These are phyloP conservation scores for Yamadazyma ubonensis DNA, from an alignment of 805 yeast species.

Conservation along the genomic window DNA sequence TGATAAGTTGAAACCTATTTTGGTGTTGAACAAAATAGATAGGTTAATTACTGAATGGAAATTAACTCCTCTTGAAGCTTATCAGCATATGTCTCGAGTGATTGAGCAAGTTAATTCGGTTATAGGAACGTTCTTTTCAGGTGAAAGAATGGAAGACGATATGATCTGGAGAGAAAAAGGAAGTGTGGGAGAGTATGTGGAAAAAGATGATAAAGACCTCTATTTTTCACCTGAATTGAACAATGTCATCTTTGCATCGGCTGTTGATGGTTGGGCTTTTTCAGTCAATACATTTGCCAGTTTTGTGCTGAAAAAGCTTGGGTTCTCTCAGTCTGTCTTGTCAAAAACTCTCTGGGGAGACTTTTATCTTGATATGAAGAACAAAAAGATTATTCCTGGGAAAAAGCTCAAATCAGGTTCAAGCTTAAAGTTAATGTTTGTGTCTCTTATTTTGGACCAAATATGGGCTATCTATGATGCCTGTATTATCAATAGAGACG, in stretches of 20 bases:
- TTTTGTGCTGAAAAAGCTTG: slow-evolving; percentile 79
- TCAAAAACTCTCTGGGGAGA: slow-evolving; percentile 96
- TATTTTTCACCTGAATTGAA: slow-evolving; percentile 86
- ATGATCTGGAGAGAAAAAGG: slow-evolving; percentile 68
- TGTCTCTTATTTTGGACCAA: slow-evolving; percentile 79
- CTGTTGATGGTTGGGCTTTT: slow-evolving; percentile 98
- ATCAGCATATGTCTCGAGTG: slow-evolving; percentile 69
- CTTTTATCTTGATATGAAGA: slow-evolving; percentile 82
- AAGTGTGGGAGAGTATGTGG: slow-evolving; percentile 60
- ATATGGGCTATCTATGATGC: slow-evolving; percentile 89
- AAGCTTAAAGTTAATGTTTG: slow-evolving; percentile 74
- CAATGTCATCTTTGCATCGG: slow-evolving; percentile 87
- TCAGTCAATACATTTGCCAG: slow-evolving; percentile 84
- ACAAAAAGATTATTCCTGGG: slow-evolving; percentile 73
- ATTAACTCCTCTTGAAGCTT: slow-evolving; percentile 82
- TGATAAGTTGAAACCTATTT: slow-evolving; percentile 81
- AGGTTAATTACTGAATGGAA: slow-evolving; percentile 79
- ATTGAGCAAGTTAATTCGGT: slow-evolving; percentile 95
- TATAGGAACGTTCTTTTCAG: slow-evolving; percentile 87
- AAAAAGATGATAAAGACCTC: slow-evolving; percentile 74
- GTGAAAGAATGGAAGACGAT: slow-evolving; percentile 90
- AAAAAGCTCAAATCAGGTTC: slow-evolving; percentile 61
- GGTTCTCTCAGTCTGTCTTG: slow-evolving; percentile 74
- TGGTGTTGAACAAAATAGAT: slow-evolving; percentile 90
- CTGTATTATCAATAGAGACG: slow-evolving; percentile 61